Base-by-base conservation (phyloP, 768 basidiomycete genomes). In the Asterophora lycoperdoides region DNA sequence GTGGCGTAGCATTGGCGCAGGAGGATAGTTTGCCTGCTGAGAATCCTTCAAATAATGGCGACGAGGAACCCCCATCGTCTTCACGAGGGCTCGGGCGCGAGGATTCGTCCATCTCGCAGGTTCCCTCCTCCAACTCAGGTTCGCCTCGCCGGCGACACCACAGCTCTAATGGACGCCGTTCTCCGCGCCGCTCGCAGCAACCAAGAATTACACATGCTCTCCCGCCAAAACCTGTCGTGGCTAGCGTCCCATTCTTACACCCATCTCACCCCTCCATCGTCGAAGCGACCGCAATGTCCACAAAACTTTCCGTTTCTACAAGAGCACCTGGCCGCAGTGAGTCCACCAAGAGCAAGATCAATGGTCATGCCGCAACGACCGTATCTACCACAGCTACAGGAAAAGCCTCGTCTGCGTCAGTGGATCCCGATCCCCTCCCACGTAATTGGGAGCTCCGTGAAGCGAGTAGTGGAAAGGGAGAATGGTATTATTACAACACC, bases 141-240 rank as follows among this genome's bases (percentile, higher is more conserved):
- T 48, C 56, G 19, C 59, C 59, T 30, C 50, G 53, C 2, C 48
- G 23, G 23, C 23, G 48, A 28, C 41, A 44, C 19, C 52, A 52
- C 29, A 44, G 32, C 23, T 50, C 49, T 9, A 49, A 23, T 17
- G 49, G 55, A 14, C 58, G 54, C 30, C 55, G 51, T 43, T 57
- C 52, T 44, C 62, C 54, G 15, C 59, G 58, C 29, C 65, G 65
- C 33, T 49, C 61, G 40, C 39, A 58, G 34, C 56, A 68, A 46
- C 66, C 69, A 39, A 71, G 77, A 42, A 61, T 84, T 39, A 79
- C 75, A n/a, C 84, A 86, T 59, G 81, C 82, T 23, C 70, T 86
- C 14, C 84, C 84, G 15, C 79, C 84, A 3, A 86, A 86, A 64
- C 84, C 84, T 39, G 69, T 77, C 28, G 68, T 75, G 38, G 68